A percentile compares a stretch with the other conserved stretches of the same genome.
phyloP scores from a whole-genome alignment of 805 yeast species.

The Hanseniaspora meyeri region DNA sequence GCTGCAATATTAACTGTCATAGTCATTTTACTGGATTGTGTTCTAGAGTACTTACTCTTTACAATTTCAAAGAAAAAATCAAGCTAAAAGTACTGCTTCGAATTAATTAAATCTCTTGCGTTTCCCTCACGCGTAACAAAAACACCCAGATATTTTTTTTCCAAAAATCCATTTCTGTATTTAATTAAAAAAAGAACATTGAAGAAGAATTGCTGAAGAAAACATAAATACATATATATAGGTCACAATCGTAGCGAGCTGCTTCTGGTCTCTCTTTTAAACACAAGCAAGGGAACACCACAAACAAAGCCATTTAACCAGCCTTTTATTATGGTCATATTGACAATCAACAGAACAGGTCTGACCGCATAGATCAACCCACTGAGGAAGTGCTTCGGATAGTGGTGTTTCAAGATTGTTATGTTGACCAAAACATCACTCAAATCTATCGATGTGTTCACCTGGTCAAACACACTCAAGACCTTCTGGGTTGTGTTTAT shows the following conservation, averaged over 20 bases:
- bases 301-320: slow-evolving; percentile 10
- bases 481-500: slow-evolving; percentile 1
- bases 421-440: slow-evolving; percentile 2
- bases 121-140: no score
- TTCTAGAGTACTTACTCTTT: no score
- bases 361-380: slow-evolving; percentile 9
- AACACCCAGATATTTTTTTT: no score
- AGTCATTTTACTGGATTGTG: no score
- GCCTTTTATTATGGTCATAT: slow-evolving; percentile 8
- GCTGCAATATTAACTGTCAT: no score
- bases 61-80: no score
- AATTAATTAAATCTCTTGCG: no score
- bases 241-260: neutral
- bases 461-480: slow-evolving; percentile 5
- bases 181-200: neutral
- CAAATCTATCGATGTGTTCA: neutral
- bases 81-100: no score
- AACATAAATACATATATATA: neutral
- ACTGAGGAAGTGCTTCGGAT: slow-evolving; percentile 13
- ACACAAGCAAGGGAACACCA: slow-evolving; percentile 11
- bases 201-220: no score
- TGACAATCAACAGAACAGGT: slow-evolving; percentile 9
- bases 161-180: no score
- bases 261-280: neutral
- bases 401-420: slow-evolving; percentile 5